Percentiles rank a stretch among this genome's conserved stretches.
These are phyloP conservation scores for Dendrothele bispora DNA, from an alignment of 768 basidiomycete species.

Conservation along the genomic window DNA sequence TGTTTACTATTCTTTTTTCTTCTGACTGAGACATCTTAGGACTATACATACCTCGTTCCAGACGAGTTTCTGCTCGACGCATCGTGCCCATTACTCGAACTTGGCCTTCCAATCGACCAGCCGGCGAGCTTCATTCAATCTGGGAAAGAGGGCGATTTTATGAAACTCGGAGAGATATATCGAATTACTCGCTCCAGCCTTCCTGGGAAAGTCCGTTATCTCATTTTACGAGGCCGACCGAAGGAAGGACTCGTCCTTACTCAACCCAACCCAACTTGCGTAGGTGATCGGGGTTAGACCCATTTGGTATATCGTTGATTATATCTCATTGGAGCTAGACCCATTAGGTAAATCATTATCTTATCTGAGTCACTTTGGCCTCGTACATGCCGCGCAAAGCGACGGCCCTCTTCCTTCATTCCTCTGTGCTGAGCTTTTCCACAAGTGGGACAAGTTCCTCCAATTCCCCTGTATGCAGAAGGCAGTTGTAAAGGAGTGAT, in stretches of 20 bases:
- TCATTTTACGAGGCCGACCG: too few relatives aligned
- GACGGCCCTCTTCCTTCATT: too few relatives aligned
- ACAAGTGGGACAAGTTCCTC: conserved; percentile 44
- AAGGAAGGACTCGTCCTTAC: too few relatives aligned
- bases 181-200: conserved; percentile 18
- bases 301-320: too few relatives aligned
- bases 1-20: background rate
- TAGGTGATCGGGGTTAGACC: too few relatives aligned
- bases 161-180: too few relatives aligned
- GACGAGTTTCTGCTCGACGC: conserved; percentile 22
- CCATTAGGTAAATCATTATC: too few relatives aligned
- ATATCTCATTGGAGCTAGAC: too few relatives aligned
- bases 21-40: conserved; percentile 10
- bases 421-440: conserved; percentile 38
- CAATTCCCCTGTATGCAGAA: conserved; percentile 62
- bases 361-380: too few relatives aligned
- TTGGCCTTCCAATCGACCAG: conserved; percentile 16
- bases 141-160: conserved; percentile 20
- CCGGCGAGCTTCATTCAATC: conserved; percentile 19
- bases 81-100: conserved; percentile 23
- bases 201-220: conserved; percentile 16
- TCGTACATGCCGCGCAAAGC: too few relatives aligned
- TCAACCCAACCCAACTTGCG: too few relatives aligned
- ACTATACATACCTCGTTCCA: too few relatives aligned
- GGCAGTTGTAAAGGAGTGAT: conserved; percentile 60